Conservation (phyloP, 306 rosid species). For the Hippophae tibetana region DNA sequence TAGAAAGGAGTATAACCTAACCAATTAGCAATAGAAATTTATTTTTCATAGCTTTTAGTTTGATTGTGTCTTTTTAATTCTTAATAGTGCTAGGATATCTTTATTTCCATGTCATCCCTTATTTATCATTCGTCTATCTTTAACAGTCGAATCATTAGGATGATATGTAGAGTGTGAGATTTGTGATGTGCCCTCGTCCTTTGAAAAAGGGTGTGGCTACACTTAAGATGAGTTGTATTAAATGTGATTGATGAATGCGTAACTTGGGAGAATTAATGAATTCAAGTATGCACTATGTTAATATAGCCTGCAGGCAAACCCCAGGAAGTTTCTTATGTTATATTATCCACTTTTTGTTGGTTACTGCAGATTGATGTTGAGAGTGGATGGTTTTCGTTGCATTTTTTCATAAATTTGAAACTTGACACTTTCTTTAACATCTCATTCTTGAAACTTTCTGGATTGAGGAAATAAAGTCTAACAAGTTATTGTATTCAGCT, state of each 20-base stretch:
- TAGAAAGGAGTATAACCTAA: conserved; percentile 54
- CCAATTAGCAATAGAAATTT: conserved; percentile 51
- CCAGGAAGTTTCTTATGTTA: too few species aligned
- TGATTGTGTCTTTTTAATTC: conserved; percentile 25
- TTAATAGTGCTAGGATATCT: conserved; percentile 37
- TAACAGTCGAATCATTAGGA: conserved; percentile 24
- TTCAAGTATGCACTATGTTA: neutral
- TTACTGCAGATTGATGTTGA: too few species aligned
- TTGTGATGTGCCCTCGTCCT: conserved; percentile 22
- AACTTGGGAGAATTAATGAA: neutral
- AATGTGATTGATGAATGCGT: conserved; percentile 26
- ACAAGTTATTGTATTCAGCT: too few species aligned
- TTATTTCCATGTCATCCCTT: conserved; percentile 31
- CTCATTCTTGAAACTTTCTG: too few species aligned
- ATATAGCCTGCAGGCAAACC: neutral
- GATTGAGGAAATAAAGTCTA: too few species aligned
- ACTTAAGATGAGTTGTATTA: conserved; percentile 20
- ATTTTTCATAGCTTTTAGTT: conserved; percentile 52
- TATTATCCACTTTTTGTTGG: too few species aligned
- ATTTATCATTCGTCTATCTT: conserved; percentile 28
- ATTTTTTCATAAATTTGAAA: too few species aligned
- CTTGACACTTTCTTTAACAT: too few species aligned
- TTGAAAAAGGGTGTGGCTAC: conserved; percentile 24
- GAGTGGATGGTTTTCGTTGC: too few species aligned
- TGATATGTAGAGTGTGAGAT: conserved; percentile 41